Percentiles rank a stretch among this genome's conserved stretches.
These are phyloP conservation scores for Heliosperma pusillum DNA, from an alignment of 148 eudicot genomes.

Conservation along the genomic window DNA sequence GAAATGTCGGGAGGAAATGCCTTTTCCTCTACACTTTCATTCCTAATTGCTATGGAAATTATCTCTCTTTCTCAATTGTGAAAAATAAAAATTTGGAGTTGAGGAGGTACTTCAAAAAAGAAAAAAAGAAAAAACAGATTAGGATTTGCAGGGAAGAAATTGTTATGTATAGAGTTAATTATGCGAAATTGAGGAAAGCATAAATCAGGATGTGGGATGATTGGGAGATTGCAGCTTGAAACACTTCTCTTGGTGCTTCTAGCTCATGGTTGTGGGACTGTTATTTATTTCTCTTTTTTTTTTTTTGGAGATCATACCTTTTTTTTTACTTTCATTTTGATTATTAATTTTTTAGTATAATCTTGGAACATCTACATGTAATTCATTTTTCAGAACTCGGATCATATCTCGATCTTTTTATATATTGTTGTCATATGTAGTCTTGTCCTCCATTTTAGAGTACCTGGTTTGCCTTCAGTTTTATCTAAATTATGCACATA, in stretches of 20 bases:
- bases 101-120: conserved; percentile 29
- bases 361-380: no score
- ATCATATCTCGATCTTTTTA: background rate
- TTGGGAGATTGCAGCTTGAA: no score
- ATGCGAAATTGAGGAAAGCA: conserved; percentile 32
- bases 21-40: no score
- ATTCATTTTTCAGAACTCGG: conserved; percentile 36
- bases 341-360: conserved; percentile 43
- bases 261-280: conserved; percentile 41
- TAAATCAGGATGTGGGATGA: no score
- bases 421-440: no score
- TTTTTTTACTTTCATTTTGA: conserved; percentile 25
- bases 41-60: no score
- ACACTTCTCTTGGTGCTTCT: conserved; percentile 37
- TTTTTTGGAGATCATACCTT: conserved; percentile 25
- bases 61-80: no score
- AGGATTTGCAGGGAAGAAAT: conserved; percentile 48
- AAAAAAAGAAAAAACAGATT: conserved; percentile 28
- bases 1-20: no score
- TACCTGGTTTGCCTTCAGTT: no score
- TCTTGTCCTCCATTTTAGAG: no score
- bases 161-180: conserved; percentile 43
- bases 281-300: conserved; percentile 31
- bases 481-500: no score
- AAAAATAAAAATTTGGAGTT: conserved; percentile 24